Evolutionary conservation across 1,284 basidiomycete genomes (phyloP).

Genomic region (Ustilago bromivora): DNA sequence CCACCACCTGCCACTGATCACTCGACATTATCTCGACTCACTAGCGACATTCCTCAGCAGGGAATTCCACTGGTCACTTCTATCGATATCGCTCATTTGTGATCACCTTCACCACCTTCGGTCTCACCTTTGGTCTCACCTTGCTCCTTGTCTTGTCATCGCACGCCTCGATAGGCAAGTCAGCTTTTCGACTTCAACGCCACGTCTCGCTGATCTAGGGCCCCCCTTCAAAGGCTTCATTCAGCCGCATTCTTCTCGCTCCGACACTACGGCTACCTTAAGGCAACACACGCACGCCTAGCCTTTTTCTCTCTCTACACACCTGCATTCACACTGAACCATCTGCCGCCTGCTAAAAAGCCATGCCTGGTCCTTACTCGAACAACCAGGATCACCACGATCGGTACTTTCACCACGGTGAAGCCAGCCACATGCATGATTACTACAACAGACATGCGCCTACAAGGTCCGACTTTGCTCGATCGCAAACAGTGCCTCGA

Average conservation of each 20-base stretch:
- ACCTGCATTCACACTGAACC: not conserved
- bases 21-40: not conserved
- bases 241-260: constrained; percentile 25
- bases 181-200: not conserved
- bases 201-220: constrained; percentile 11
- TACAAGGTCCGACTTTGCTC: constrained; percentile 38
- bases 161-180: constrained; percentile 8
- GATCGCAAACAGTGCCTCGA: constrained; percentile 39
- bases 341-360: not conserved
- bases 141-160: constrained; percentile 9
- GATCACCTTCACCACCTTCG: not conserved
- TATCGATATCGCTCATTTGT: not conserved
- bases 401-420: constrained; percentile 26
- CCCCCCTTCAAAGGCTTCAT: constrained; percentile 29
- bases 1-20: not conserved
- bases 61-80: not conserved
- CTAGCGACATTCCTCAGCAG: not conserved
- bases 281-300: not conserved
- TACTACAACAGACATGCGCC: constrained; percentile 22
- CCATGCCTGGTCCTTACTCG: constrained; percentile 31
- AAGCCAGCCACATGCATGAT: constrained; percentile 26
- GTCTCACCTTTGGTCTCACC: not conserved
- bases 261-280: not conserved
- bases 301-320: not conserved
- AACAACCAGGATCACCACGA: constrained; percentile 28